phyloP scores from a whole-genome alignment of 78 protist species.

The Dictyostelium citrinum region DNA sequence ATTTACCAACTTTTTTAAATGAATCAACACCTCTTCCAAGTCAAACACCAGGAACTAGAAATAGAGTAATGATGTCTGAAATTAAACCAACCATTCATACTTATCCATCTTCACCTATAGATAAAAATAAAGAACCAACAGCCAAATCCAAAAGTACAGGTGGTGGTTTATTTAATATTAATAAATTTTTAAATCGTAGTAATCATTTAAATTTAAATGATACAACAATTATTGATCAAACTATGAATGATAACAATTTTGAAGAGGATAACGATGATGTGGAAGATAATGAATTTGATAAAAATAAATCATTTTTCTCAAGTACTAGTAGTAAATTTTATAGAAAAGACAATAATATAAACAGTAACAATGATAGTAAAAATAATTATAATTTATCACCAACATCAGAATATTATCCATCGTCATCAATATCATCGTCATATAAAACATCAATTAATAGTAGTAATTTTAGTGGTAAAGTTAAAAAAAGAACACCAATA shows the following conservation, averaged over 20 bases:
- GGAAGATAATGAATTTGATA: not conserved
- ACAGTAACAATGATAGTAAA: not conserved
- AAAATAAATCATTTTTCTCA: not conserved
- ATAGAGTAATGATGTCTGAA: constrained; percentile 7
- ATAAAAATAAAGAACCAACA: not conserved
- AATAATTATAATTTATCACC: not conserved
- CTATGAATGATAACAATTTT: not conserved
- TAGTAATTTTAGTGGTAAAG: too few species aligned
- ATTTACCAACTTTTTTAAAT: not conserved
- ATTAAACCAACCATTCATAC: not conserved
- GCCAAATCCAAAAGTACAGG: not conserved
- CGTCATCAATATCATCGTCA: not conserved
- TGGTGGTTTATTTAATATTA: not conserved
- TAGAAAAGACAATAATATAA: not conserved
- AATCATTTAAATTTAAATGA: not conserved
- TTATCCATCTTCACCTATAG: not conserved
- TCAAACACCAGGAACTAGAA: not conserved
- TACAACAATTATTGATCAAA: not conserved
- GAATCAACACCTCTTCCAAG: not conserved
- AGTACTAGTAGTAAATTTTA: not conserved
- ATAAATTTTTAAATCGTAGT: not conserved
- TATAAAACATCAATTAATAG: not conserved
- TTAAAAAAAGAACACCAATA: not conserved
- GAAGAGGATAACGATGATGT: not conserved
- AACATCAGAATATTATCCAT: not conserved